phyloP scores from a whole-genome alignment of 495 filamentous ascomycete species.

The Penicillium taxi region DNA sequence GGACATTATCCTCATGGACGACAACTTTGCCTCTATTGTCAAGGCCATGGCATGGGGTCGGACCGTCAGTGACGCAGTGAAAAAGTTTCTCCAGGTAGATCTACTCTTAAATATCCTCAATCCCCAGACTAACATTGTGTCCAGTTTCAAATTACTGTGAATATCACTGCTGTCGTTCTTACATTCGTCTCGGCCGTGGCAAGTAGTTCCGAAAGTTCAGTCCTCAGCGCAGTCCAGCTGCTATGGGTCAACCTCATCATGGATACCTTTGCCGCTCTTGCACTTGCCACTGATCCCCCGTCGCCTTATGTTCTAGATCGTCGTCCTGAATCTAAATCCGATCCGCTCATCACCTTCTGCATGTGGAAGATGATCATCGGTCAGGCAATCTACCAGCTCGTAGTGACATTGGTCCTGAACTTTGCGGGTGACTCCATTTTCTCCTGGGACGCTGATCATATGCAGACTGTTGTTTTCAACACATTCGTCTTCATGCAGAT shows the following conservation, averaged over 20 bases:
- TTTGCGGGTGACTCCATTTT: slow-evolving; percentile 63
- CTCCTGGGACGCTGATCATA: slow-evolving; percentile 36
- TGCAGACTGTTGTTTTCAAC: slow-evolving; percentile 77
- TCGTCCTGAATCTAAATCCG: slow-evolving; percentile 66
- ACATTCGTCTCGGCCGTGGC: slow-evolving; percentile 76
- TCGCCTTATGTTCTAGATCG: slow-evolving; percentile 61
- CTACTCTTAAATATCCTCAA: background rate
- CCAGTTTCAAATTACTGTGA: slow-evolving; percentile 89
- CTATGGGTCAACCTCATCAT: slow-evolving; percentile 92
- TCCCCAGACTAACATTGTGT: background rate
- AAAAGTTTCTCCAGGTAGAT: slow-evolving; percentile 63
- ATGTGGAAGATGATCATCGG: slow-evolving; percentile 97
- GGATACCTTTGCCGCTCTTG: slow-evolving; percentile 93
- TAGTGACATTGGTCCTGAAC: slow-evolving; percentile 69
- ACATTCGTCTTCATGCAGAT: slow-evolving; percentile 95
- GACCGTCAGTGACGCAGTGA: slow-evolving; percentile 80
- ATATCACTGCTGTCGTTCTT: slow-evolving; percentile 79
- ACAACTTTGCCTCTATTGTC: slow-evolving; percentile 86
- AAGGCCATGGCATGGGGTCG: slow-evolving; percentile 85
- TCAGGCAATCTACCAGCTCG: slow-evolving; percentile 73
- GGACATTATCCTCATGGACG: slow-evolving; percentile 90
- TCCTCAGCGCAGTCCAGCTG: slow-evolving; percentile 77
- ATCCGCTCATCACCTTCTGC: slow-evolving; percentile 65
- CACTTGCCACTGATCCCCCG: slow-evolving; percentile 80
- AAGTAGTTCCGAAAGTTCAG: slow-evolving; percentile 54